phyloP scores from a whole-genome alignment of 2,329 filamentous ascomycete species.

The Rhynchosporium secalis region DNA sequence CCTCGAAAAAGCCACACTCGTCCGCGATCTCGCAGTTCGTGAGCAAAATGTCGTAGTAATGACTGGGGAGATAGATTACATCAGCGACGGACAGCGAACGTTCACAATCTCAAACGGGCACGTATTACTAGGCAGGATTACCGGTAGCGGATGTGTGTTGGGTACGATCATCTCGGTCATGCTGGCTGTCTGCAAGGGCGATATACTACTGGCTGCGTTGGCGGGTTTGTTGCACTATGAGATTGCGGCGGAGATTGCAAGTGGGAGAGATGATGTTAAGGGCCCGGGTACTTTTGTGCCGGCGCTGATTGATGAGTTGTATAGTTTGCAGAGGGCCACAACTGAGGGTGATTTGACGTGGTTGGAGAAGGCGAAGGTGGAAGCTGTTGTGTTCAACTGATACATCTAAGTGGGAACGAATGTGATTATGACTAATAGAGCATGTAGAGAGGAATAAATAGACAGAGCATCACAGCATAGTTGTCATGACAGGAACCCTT shows the following conservation, averaged over 20 bases:
- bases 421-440: not conserved
- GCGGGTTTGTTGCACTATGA: slow-evolving; percentile 78
- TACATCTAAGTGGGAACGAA: not conserved
- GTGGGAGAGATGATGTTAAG: slow-evolving; percentile 66
- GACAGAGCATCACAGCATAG: not conserved
- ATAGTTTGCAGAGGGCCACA: slow-evolving; percentile 51
- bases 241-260: slow-evolving; percentile 60
- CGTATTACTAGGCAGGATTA: slow-evolving; percentile 66
- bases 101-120: slow-evolving; percentile 77
- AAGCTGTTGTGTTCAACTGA: slow-evolving; percentile 37
- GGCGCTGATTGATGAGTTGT: slow-evolving; percentile 75
- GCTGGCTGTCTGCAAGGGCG: slow-evolving; percentile 60
- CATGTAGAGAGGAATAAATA: not conserved
- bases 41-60: slow-evolving; percentile 75
- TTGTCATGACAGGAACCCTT: not conserved
- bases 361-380: slow-evolving; percentile 53
- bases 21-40: slow-evolving; percentile 63
- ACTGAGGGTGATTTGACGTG: slow-evolving; percentile 50
- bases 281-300: slow-evolving; percentile 88
- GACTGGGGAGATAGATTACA: slow-evolving; percentile 75
- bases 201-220: slow-evolving; percentile 71
- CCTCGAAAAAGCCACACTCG: slow-evolving; percentile 61
- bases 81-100: slow-evolving; percentile 72
- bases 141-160: slow-evolving; percentile 81
- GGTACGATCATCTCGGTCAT: slow-evolving; percentile 80